Evolutionary conservation across 176 grass and related monocot species (phyloP).

Genomic region (Echinochloa phyllopogon): DNA sequence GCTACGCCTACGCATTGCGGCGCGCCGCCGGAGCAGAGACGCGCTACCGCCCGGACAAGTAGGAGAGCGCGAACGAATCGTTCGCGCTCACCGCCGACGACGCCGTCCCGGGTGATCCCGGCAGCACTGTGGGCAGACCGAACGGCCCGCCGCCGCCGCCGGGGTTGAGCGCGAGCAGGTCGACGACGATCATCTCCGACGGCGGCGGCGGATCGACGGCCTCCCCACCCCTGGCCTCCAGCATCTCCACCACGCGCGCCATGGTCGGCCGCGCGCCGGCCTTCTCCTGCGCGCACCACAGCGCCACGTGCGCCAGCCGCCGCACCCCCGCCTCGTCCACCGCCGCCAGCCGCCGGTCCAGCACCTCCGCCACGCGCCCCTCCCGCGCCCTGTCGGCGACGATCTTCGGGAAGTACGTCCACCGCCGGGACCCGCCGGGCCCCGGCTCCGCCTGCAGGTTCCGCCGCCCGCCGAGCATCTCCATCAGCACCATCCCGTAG

Average conservation of each 20-base stretch:
- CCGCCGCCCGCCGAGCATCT: conserved; percentile 68
- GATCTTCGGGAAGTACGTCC: conserved; percentile 68
- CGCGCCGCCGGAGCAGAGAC: too few species aligned
- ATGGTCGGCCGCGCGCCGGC: conserved; percentile 57
- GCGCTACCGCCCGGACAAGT: conserved; percentile 47
- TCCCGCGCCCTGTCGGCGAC: conserved; percentile 49
- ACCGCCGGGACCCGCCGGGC: conserved; percentile 23
- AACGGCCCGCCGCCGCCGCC: not conserved
- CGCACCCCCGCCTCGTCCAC: conserved; percentile 40
- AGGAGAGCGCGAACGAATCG: conserved; percentile 49
- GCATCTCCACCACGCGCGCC: conserved; percentile 76
- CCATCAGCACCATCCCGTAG: conserved; percentile 80
- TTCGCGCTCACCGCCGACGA: conserved; percentile 22
- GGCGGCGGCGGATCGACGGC: conserved; percentile 53
- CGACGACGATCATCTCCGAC: conserved; percentile 51
- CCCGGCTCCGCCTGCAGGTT: conserved; percentile 30
- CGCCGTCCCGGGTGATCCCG: not conserved
- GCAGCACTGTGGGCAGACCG: not conserved
- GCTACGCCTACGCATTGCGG: not conserved
- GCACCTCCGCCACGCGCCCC: conserved; percentile 51
- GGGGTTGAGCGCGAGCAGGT: conserved; percentile 47
- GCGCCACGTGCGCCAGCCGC: conserved; percentile 56
- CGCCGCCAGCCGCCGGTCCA: conserved; percentile 48
- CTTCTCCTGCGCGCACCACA: conserved; percentile 80
- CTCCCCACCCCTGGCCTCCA: conserved; percentile 46